Evolutionary conservation across 805 yeast species (phyloP), one percentile per base, ranked within the genome.

Genomic region (Pichia occidentalis): DNA sequence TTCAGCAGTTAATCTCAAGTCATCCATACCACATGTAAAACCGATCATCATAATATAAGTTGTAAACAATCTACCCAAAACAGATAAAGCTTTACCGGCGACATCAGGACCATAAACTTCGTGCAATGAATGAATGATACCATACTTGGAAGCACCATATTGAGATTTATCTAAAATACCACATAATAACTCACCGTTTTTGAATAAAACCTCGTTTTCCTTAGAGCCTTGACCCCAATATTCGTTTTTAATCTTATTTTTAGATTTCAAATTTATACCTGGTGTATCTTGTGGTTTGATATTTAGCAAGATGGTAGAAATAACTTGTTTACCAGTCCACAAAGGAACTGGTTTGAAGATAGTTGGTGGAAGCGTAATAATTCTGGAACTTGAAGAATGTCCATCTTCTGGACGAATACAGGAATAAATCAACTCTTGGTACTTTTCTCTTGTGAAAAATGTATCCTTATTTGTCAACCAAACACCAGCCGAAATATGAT

Each of bases 21-120:
- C 99, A 60, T 92, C 99, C 98, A 92, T 94, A 73, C 99, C 98
- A 79, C 99, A 92, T 7, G 98, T 92, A 58, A 92, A 85, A 1
- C 96, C 97, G 41, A 85, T 83, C 67, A 77, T 73, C 75, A 82
- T 88, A 54, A 82, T 87, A 61, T 86, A 92, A 61, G 85, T 86
- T 17, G 99, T 94, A 66, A 94, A 90, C 39, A 92, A 70, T 54
- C 98, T 75, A 47, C 98, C 97, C 44, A 92, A 71, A n/a, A 90
- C 94, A 34, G 95, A 82, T 34, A 92, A 68, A 5, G 92, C 73
- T 56, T 84, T 81, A 43, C 97, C 96, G 16, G 97, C 96, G 52
- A 80, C 74, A 35, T 73, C 75, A 9, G 96, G 80, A 11, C 98
- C 98, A 60, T 90, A 92, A 14, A 92, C 83, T 65, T 92, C 99